phyloP scores from a whole-genome alignment of 148 eudicot species.

The Fallopia convolvulus region DNA sequence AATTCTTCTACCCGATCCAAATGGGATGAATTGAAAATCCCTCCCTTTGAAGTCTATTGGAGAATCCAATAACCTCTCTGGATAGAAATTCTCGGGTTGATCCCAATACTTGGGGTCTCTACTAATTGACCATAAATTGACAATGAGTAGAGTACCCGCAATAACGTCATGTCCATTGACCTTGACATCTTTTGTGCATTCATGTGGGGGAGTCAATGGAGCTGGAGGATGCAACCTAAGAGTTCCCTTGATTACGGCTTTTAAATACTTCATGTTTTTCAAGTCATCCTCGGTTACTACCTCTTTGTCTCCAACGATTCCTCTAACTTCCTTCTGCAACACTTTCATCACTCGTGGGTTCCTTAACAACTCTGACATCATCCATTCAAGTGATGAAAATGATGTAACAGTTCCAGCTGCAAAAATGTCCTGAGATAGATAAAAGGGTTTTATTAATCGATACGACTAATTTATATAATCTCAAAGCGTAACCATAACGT shows the following conservation, averaged over 20 bases:
- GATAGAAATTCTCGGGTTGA: slow-evolving; percentile 6
- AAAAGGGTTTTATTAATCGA: too few species aligned
- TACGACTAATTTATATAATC: too few species aligned
- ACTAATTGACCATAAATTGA: slow-evolving; percentile 10
- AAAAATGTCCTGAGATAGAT: not conserved
- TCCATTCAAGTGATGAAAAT: slow-evolving; percentile 15
- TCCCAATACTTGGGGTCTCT: slow-evolving; percentile 4
- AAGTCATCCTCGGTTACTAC: not conserved
- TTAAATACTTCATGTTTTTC: slow-evolving; percentile 14
- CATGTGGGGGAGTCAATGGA: slow-evolving; percentile 9
- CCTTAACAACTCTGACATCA: slow-evolving; percentile 17
- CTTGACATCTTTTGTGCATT: slow-evolving; percentile 15
- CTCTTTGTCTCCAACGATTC: not conserved
- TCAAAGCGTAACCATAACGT: too few species aligned
- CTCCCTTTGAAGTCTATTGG: slow-evolving; percentile 2
- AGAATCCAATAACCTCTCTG: slow-evolving; percentile 10
- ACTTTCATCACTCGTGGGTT: slow-evolving; percentile 10
- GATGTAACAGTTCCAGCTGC: slow-evolving; percentile 1
- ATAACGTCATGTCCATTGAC: slow-evolving; percentile 3
- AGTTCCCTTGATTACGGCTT: slow-evolving; percentile 24
- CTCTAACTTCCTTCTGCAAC: slow-evolving; percentile 19
- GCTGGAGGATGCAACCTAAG: slow-evolving; percentile 22
- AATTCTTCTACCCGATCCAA: slow-evolving; percentile 12
- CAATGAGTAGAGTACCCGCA: slow-evolving; percentile 7
- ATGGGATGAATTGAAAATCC: slow-evolving; percentile 1